These are phyloP conservation scores for Penicillium antarcticum DNA, from an alignment of 495 filamentous ascomycete species.

Conservation along the genomic window DNA sequence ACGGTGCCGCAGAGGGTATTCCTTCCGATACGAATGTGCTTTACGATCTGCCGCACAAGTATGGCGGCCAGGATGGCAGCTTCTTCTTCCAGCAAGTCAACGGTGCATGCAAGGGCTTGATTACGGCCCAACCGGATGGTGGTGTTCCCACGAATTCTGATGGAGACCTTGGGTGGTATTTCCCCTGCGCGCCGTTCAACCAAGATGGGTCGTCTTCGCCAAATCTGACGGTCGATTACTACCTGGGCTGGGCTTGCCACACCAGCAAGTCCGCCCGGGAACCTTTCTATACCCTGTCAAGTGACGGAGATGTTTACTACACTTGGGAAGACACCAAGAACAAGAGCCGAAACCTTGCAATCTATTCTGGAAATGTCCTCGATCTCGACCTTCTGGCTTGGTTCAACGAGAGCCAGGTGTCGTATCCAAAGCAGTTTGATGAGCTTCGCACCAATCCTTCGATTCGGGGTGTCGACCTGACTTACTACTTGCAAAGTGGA, in stretches of 20 bases:
- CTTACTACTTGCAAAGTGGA: slow-evolving; percentile 74
- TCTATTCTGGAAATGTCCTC: slow-evolving; percentile 91
- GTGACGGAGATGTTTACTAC: slow-evolving; percentile 78
- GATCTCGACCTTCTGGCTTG: slow-evolving; percentile 88
- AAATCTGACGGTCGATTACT: slow-evolving; percentile 71
- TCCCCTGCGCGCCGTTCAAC: slow-evolving; percentile 86
- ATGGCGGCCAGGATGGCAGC: slow-evolving; percentile 86
- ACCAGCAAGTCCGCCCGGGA: slow-evolving; percentile 64
- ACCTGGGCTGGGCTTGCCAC: slow-evolving; percentile 87
- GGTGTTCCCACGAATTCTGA: slow-evolving; percentile 73
- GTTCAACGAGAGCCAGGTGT: slow-evolving; percentile 86
- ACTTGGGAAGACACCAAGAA: slow-evolving; percentile 96
- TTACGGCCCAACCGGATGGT: slow-evolving; percentile 65
- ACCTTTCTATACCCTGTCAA: slow-evolving; percentile 65
- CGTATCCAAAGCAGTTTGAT: slow-evolving; percentile 73
- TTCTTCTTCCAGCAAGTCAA: slow-evolving; percentile 99
- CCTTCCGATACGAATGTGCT: slow-evolving; percentile 67
- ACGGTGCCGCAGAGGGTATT: slow-evolving; percentile 79
- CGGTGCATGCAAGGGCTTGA: slow-evolving; percentile 90
- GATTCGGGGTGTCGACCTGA: slow-evolving; percentile 86
- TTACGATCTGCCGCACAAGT: slow-evolving; percentile 74
- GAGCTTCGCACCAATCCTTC: slow-evolving; percentile 71
- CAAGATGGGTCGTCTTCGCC: slow-evolving; percentile 84
- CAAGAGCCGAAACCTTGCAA: slow-evolving; percentile 78
- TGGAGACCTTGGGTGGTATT: slow-evolving; percentile 91